phyloP scores from a whole-genome alignment of 2,329 filamentous ascomycete genomes.

The Diaporthe velutina region DNA sequence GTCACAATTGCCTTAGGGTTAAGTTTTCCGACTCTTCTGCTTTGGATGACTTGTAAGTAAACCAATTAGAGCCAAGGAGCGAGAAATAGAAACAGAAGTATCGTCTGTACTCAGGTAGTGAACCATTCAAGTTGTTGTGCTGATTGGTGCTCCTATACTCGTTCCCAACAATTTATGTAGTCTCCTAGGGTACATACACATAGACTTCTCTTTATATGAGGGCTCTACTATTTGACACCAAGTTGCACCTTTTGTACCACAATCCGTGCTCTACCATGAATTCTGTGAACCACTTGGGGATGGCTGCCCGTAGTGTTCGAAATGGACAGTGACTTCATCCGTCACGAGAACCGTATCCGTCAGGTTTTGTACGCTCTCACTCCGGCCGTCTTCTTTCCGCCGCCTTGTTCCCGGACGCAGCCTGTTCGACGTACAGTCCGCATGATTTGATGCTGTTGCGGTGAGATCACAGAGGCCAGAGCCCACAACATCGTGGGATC shows the following conservation, averaged over 20 bases:
- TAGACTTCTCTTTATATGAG: not conserved
- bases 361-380: slow-evolving; percentile 2
- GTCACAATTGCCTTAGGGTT: too few relatives aligned
- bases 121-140: not conserved
- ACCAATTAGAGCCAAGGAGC: too few relatives aligned
- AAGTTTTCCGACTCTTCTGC: too few relatives aligned
- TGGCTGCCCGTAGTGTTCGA: not conserved
- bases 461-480: too few relatives aligned
- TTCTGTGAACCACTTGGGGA: not conserved
- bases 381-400: not conserved
- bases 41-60: not conserved
- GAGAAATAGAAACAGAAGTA: not conserved
- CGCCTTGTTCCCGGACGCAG: not conserved
- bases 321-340: slow-evolving; percentile 7
- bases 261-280: not conserved
- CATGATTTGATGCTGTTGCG: not conserved
- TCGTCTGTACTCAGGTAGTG: not conserved
- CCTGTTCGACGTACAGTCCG: not conserved
- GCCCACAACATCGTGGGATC: not conserved
- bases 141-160: too few relatives aligned
- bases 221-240: not conserved
- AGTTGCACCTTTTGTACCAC: not conserved
- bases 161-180: too few relatives aligned
- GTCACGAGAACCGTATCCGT: slow-evolving; percentile 7
- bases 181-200: too few relatives aligned